Evolutionary conservation across 2,329 filamentous ascomycete species (phyloP).

Genomic region (Talaromyces rugulosus): DNA sequence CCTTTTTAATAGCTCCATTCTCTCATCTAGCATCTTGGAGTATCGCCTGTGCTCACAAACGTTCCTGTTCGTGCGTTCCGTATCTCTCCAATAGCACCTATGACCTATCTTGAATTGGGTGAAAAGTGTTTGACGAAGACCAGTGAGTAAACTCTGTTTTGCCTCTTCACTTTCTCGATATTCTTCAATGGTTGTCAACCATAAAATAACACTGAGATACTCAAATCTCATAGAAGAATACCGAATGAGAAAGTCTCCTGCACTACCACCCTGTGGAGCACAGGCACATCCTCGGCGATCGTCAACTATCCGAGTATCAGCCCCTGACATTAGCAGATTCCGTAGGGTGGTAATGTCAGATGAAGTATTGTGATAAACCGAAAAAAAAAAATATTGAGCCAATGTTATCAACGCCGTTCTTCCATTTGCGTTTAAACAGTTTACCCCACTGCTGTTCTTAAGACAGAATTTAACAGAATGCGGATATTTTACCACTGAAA

Average conservation of each 20-base stretch:
- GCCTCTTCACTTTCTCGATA: neutral
- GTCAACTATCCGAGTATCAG: neutral
- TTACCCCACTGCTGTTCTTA: neutral
- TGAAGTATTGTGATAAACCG: no score
- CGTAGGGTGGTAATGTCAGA: neutral
- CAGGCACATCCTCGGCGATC: neutral
- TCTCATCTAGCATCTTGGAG: neutral
- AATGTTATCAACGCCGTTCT: neutral
- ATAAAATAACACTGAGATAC: neutral
- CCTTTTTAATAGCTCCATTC: neutral
- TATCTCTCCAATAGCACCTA: neutral
- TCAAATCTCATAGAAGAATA: no score
- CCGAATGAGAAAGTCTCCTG: neutral
- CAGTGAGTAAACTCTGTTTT: neutral
- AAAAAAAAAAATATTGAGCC: neutral
- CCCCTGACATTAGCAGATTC: neutral
- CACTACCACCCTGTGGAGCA: neutral
- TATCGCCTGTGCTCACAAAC: neutral
- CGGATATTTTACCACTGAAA: neutral
- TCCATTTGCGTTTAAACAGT: neutral
- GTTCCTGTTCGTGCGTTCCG: neutral
- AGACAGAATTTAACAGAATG: neutral
- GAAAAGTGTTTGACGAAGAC: neutral
- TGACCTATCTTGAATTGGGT: neutral
- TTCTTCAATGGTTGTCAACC: neutral